Base-by-base conservation (phyloP, 441 rosid genomes). In the Aquilaria agallochum region DNA sequence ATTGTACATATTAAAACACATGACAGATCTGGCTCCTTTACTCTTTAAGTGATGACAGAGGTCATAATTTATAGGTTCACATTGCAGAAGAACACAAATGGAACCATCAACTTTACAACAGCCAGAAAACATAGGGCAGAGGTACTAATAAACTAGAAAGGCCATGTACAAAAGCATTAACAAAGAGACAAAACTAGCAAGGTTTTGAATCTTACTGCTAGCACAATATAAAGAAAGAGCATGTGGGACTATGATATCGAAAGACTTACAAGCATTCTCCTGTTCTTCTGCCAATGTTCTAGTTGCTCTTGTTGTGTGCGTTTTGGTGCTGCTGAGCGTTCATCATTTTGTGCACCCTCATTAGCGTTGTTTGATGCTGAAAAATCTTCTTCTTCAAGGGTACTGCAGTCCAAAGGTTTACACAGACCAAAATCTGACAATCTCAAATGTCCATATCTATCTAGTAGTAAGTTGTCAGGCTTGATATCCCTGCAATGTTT, bases 401-500 rank as follows among this genome's bases (percentile, higher is more conserved):
- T 90, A 66, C 90, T 87, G 77, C 95, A 88, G 71, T 94, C 98
- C 72, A 94, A 70, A 61, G 97, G 98, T 72, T 94, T 94, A 73
- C 97, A 94, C 48, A 94, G 82, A 64, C 98, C 98, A 79, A 94
- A 90, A 84, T 94, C 98, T 49, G 98, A 94, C 49, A 94, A 77
- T 72, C 87, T 86, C 77, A 94, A 78, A 70, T 94, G 98, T 27
- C 98, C 98, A 68, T 75, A 69, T 84, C 78, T 81, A 80, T 94
- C 98, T 67, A 94, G 96, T 55, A 94, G 84, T 83, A 94, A 83
- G 80, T 94, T 94, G 72, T 94, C 98, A 14, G 98, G 98, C 78
- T 94, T 94, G 72, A 90, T 90, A 76, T 94, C 98, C 76, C 98
- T 94, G 72, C 63, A 75, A 66, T 64, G 65, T 54, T 56, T 40